Percentiles rank a stretch among this genome's conserved stretches.
phyloP scores from a whole-genome alignment of 2,329 filamentous ascomycete genomes.

The Trichoderma sp. region DNA sequence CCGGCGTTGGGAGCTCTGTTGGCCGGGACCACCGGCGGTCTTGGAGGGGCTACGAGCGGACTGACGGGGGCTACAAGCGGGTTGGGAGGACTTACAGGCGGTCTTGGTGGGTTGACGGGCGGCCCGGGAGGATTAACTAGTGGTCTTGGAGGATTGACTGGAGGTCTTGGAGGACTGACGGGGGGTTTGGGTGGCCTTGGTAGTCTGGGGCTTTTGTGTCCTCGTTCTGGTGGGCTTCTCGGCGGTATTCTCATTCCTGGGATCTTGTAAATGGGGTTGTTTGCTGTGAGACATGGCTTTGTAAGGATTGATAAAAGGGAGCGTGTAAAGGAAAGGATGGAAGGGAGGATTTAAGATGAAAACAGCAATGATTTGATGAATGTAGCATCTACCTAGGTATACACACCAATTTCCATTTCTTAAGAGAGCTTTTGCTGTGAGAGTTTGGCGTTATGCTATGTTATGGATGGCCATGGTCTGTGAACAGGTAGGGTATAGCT shows the following conservation, averaged over 20 bases:
- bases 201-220: background rate
- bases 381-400: background rate
- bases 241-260: conserved; percentile 12
- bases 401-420: background rate
- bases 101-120: background rate
- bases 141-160: background rate
- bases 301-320: background rate
- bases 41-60: background rate
- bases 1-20: background rate
- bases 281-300: background rate
- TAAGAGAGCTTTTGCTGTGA: background rate
- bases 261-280: background rate
- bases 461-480: background rate
- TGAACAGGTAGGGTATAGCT: background rate
- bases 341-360: background rate
- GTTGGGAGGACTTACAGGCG: background rate
- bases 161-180: background rate
- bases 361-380: background rate
- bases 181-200: background rate
- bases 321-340: background rate
- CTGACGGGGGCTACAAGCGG: no score
- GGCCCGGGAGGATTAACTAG: background rate
- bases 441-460: background rate
- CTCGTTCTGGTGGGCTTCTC: background rate
- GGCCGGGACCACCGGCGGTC: no score